Evolutionary conservation across 495 filamentous ascomycete species (phyloP).

Genomic region (Aspergillus cristatus): DNA sequence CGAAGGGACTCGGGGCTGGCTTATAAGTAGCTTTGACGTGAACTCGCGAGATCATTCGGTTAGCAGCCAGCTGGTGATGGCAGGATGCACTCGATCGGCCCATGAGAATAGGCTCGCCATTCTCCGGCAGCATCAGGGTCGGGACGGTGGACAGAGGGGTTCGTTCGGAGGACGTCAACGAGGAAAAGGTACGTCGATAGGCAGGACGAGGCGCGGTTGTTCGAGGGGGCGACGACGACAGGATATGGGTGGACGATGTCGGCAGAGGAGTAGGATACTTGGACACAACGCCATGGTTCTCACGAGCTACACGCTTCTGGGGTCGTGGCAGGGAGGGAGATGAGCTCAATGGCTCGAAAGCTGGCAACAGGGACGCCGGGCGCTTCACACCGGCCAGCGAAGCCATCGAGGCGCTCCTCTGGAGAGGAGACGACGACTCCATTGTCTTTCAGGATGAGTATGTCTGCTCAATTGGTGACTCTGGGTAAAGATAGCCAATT

Average conservation of each 20-base stretch:
- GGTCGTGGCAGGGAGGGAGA: constrained; percentile 75
- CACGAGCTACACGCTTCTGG: constrained; percentile 58
- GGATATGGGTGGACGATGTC: constrained; percentile 84
- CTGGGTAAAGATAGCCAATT: constrained; percentile 7
- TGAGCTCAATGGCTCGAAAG: constrained; percentile 87
- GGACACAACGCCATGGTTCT: constrained; percentile 33
- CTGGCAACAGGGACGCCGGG: constrained; percentile 73
- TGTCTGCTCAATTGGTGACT: too few species aligned
- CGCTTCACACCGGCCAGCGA: constrained; percentile 61
- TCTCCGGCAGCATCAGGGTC: constrained; percentile 67
- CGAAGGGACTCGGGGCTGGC: constrained; percentile 50
- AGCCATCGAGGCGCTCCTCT: constrained; percentile 25
- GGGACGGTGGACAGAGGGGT: constrained; percentile 74
- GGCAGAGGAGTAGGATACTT: constrained; percentile 79
- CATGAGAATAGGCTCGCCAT: constrained; percentile 75
- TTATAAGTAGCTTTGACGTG: constrained; percentile 86
- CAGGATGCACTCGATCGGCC: constrained; percentile 88
- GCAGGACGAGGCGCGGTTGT: constrained; percentile 24
- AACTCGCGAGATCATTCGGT: constrained; percentile 82
- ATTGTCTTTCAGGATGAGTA: constrained; percentile 20
- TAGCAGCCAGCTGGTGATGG: constrained; percentile 82
- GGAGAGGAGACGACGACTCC: constrained; percentile 36
- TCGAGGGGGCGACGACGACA: constrained; percentile 77
- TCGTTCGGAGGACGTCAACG: constrained; percentile 64
- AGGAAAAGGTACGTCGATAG: constrained; percentile 48